Evolutionary conservation across 2,329 filamentous ascomycete genomes (phyloP).

Genomic region (Botryosphaeria dothidea): DNA sequence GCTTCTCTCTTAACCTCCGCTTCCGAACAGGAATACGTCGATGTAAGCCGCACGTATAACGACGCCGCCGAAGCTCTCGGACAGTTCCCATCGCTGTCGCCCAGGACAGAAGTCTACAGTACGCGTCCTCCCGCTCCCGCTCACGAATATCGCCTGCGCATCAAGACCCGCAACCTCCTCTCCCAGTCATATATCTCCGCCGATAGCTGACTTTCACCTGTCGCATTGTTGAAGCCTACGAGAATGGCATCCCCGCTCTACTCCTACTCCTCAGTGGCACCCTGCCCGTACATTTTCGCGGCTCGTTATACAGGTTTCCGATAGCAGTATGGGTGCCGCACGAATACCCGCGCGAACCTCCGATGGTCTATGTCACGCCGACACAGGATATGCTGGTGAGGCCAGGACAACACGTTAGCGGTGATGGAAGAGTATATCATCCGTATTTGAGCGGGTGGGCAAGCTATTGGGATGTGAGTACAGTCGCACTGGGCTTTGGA

Average conservation of each 20-base stretch:
- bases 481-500: neutral
- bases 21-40: slow-evolving; percentile 75
- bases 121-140: slow-evolving; percentile 40
- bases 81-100: slow-evolving; percentile 75
- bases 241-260: slow-evolving; percentile 82
- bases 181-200: neutral
- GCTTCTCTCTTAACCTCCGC: slow-evolving; percentile 33
- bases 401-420: slow-evolving; percentile 91
- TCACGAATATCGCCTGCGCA: slow-evolving; percentile 4
- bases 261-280: slow-evolving; percentile 86
- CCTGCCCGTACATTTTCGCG: slow-evolving; percentile 87
- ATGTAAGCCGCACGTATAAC: slow-evolving; percentile 89
- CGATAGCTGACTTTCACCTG: neutral
- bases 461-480: slow-evolving; percentile 84
- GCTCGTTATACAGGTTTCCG: slow-evolving; percentile 86
- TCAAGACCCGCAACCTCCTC: neutral
- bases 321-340: slow-evolving; percentile 92
- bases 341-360: slow-evolving; percentile 81
- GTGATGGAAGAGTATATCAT: slow-evolving; percentile 91
- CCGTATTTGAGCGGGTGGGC: slow-evolving; percentile 91
- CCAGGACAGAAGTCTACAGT: slow-evolving; percentile 96
- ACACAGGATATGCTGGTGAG: slow-evolving; percentile 86
- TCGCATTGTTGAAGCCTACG: slow-evolving; percentile 64
- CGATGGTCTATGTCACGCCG: slow-evolving; percentile 85
- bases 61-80: slow-evolving; percentile 83